Evolutionary conservation across 2,329 filamentous ascomycete species (phyloP).

Genomic region (Penicillium sp.): DNA sequence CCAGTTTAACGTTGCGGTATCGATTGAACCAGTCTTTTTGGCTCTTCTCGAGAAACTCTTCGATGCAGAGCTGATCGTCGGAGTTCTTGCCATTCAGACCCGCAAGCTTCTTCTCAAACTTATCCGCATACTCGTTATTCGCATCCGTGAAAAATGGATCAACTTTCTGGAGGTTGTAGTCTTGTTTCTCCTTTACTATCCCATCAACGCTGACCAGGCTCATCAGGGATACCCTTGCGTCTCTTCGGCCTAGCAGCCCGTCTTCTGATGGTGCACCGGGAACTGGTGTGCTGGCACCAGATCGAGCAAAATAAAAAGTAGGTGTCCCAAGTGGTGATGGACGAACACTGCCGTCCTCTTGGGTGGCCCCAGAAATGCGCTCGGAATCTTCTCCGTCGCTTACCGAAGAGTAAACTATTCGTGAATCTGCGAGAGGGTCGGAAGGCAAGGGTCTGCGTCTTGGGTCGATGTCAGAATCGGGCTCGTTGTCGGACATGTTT

Average conservation of each 20-base stretch:
- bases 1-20: constrained; percentile 52
- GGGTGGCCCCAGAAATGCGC: neutral
- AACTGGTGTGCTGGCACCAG: constrained; percentile 4
- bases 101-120: constrained; percentile 51
- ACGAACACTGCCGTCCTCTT: neutral
- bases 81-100: constrained; percentile 50
- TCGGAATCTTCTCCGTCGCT: constrained; percentile 4
- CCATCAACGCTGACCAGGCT: constrained; percentile 47
- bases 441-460: neutral
- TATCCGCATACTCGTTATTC: constrained; percentile 52
- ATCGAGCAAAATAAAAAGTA: constrained; percentile 3
- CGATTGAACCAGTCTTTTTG: constrained; percentile 59
- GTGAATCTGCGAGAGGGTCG: neutral
- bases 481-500: constrained; percentile 1
- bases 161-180: constrained; percentile 57
- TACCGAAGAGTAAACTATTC: constrained; percentile 3
- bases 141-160: constrained; percentile 60
- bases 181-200: constrained; percentile 44
- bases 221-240: constrained; percentile 41
- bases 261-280: neutral
- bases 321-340: constrained; percentile 6
- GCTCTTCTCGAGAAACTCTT: constrained; percentile 55
- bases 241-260: constrained; percentile 17
- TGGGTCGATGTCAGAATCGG: neutral
- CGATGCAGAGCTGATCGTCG: constrained; percentile 52